Conservation (phyloP, 2,329 filamentous ascomycete species). For the Fusarium proliferatum region DNA sequence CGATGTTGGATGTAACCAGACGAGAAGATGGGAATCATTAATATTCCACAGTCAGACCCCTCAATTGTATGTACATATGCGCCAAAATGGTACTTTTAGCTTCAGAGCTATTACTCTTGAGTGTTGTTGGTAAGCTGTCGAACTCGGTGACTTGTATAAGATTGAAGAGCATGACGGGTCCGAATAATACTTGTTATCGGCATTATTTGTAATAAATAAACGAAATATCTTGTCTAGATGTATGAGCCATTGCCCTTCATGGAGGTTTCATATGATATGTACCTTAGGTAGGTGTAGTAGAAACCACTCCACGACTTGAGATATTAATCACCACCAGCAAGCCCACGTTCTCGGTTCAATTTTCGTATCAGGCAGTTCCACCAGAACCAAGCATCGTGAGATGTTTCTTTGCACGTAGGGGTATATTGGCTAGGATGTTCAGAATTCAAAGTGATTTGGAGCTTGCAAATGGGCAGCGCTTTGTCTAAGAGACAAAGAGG, state of each 20-base stretch:
- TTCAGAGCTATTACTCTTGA: not conserved
- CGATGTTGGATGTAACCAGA: not conserved
- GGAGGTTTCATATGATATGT: not conserved
- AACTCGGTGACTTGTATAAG: not conserved
- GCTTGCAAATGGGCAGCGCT: not conserved
- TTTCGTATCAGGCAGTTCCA: not conserved
- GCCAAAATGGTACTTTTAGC: not conserved
- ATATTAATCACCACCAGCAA: not conserved
- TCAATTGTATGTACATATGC: too few relatives aligned
- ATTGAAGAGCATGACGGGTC: not conserved
- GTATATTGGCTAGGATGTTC: not conserved
- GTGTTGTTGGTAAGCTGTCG: not conserved
- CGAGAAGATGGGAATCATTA: too few relatives aligned
- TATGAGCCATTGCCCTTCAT: not conserved
- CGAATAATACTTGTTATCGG: not conserved
- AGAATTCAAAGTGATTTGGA: not conserved
- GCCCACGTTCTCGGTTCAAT: too few relatives aligned
- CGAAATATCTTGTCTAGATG: not conserved
- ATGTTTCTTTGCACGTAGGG: too few relatives aligned
- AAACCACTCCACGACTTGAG: too few relatives aligned
- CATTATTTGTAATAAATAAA: too few relatives aligned
- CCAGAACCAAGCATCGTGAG: not conserved
- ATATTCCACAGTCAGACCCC: rapidly evolving
- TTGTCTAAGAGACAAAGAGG: too few relatives aligned
- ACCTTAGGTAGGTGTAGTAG: not conserved